A percentile compares a stretch with the other conserved stretches of the same genome.
phyloP scores from a whole-genome alignment of 441 rosid genomes.

The Croton setiger region DNA sequence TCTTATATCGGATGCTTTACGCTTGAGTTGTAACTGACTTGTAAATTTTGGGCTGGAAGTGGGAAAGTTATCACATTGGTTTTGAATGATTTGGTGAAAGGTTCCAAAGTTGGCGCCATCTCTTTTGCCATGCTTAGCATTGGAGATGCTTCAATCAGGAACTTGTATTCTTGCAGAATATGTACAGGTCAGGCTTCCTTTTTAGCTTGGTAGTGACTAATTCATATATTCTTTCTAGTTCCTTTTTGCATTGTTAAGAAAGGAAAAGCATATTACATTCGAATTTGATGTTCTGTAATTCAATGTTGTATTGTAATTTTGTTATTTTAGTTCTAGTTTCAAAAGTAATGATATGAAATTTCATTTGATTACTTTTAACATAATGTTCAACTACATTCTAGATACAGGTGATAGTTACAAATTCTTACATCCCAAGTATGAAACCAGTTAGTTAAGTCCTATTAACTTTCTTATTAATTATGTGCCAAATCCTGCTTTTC shows the following conservation, averaged over 20 bases:
- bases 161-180: conserved; percentile 1
- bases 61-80: conserved; percentile 2
- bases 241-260: too few relatives aligned
- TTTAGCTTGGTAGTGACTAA: neutral
- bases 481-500: neutral
- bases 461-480: neutral
- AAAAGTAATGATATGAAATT: neutral
- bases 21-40: neutral
- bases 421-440: neutral
- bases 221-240: neutral
- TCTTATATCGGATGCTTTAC: neutral
- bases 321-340: too few relatives aligned
- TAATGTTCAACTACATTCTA: neutral
- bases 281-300: neutral
- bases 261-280: too few relatives aligned
- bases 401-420: neutral
- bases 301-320: neutral
- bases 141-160: conserved; percentile 14
- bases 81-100: conserved; percentile 1
- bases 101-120: conserved; percentile 1
- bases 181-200: conserved; percentile 17
- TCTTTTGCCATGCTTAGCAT: conserved; percentile 2
- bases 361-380: neutral
- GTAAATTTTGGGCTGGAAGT: neutral
- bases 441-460: neutral